These are phyloP conservation scores for Colletotrichum karsti DNA, from an alignment of 2,329 filamentous ascomycete genomes.

Conservation along the genomic window DNA sequence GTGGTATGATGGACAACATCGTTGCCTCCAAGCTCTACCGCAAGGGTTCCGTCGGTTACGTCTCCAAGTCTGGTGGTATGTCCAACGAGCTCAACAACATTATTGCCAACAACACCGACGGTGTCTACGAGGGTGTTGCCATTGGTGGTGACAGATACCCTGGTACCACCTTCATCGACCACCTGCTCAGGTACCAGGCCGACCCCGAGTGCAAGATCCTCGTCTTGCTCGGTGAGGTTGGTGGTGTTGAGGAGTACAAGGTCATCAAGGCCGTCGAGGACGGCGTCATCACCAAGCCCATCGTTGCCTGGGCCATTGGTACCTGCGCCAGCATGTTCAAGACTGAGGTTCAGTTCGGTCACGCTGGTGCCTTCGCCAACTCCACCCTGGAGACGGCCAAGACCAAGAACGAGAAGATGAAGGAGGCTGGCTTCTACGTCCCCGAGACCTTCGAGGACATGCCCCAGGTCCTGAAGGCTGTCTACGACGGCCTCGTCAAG, in stretches of 20 bases:
- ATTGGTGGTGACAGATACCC: conserved; percentile 99
- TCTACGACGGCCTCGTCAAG: conserved; percentile 90
- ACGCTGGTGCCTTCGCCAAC: conserved; percentile 98
- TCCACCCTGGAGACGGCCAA: conserved; percentile 98
- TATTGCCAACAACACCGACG: conserved; percentile 93
- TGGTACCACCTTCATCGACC: conserved; percentile 99
- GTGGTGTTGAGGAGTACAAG: conserved; percentile 99
- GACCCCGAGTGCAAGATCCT: conserved; percentile 99
- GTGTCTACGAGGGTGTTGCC: conserved; percentile 98
- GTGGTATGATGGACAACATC: conserved; percentile 99
- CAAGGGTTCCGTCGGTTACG: conserved; percentile 97
- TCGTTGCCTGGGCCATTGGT: conserved; percentile 99
- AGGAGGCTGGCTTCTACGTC: conserved; percentile 91
- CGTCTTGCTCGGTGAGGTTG: conserved; percentile 94
- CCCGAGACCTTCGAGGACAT: conserved; percentile 98
- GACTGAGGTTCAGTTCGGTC: conserved; percentile 99
- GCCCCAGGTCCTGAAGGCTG: conserved; percentile 76
- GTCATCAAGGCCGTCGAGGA: conserved; percentile 98
- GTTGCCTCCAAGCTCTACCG: conserved; percentile 99
- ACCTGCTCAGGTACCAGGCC: conserved; percentile 94
- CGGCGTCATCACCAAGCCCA: conserved; percentile 95
- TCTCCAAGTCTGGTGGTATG: conserved; percentile 99
- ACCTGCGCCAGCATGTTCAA: conserved; percentile 99
- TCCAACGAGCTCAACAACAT: conserved; percentile 99
- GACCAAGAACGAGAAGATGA: conserved; percentile 97